phyloP scores from a whole-genome alignment of 345 rosid species.

The Salix suchowensis region DNA sequence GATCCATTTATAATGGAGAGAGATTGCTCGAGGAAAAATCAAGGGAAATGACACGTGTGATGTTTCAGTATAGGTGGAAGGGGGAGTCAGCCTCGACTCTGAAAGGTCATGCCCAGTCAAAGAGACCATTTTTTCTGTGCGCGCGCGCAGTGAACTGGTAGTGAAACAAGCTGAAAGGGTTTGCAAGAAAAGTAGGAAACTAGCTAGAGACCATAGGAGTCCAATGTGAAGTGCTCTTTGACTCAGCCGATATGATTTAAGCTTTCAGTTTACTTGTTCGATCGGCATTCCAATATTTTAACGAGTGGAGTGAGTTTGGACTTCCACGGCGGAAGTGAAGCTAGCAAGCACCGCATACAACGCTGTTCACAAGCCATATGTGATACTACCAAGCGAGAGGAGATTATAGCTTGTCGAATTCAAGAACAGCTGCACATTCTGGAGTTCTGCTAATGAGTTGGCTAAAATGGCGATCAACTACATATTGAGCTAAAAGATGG shows the following conservation, averaged over 20 bases:
- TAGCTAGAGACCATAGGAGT: background rate
- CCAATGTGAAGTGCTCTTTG: constrained; percentile 11
- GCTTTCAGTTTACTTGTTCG: background rate
- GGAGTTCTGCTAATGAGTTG: background rate
- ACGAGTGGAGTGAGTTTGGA: background rate
- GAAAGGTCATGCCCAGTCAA: constrained; percentile 29
- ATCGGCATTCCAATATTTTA: background rate
- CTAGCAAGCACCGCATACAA: too few relatives aligned
- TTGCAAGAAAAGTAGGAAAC: background rate
- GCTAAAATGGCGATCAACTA: background rate
- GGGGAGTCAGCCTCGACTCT: constrained; percentile 42
- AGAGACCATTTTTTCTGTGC: background rate
- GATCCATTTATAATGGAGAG: constrained; percentile 7
- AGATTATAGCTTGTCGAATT: background rate
- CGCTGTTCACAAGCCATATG: background rate
- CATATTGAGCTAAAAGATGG: background rate
- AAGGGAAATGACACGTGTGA: constrained; percentile 20
- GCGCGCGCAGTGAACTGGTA: constrained; percentile 1
- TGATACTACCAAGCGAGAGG: background rate
- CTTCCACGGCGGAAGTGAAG: background rate
- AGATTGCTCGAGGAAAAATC: background rate
- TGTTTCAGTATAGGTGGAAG: constrained; percentile 41
- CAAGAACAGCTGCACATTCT: background rate
- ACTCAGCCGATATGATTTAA: constrained; percentile 3
- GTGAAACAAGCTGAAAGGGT: constrained; percentile 5